These are phyloP conservation scores for Podosphaera fusca DNA, from an alignment of 2,329 filamentous ascomycete species.

Conservation along the genomic window DNA sequence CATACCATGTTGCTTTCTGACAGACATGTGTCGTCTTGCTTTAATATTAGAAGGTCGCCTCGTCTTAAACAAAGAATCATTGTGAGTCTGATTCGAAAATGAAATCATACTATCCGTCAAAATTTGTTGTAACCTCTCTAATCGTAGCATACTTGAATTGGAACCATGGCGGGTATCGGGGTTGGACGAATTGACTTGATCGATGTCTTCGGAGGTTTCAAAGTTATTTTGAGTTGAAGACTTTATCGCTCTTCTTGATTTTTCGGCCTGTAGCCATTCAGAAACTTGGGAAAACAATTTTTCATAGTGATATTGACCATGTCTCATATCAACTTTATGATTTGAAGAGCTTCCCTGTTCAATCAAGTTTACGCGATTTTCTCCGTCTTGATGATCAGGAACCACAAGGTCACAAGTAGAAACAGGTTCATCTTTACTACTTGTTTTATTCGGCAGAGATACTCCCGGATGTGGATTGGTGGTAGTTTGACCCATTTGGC, in stretches of 20 bases:
- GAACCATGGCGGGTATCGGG: conserved; percentile 32
- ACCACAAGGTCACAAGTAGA: not conserved
- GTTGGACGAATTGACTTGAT: conserved; percentile 17
- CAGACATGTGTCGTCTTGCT: conserved; percentile 6
- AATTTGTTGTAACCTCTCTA: conserved; percentile 65
- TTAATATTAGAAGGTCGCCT: conserved; percentile 6
- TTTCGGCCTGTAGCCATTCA: conserved; percentile 68
- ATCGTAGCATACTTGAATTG: conserved; percentile 44
- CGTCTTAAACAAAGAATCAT: conserved; percentile 9
- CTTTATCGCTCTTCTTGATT: conserved; percentile 37
- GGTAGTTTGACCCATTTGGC: too few species aligned
- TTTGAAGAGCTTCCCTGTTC: too few species aligned
- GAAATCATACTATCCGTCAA: conserved; percentile 37
- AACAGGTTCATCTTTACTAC: not conserved
- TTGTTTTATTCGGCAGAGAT: too few species aligned
- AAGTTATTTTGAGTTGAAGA: conserved; percentile 20
- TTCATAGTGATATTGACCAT: conserved; percentile 18
- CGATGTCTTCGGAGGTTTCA: conserved; percentile 5
- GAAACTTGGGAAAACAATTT: conserved; percentile 50
- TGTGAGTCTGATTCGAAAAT: conserved; percentile 13
- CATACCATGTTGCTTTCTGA: conserved; percentile 13
- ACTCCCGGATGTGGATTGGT: too few species aligned
- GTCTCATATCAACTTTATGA: conserved; percentile 1
- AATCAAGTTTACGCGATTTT: conserved; percentile 5
- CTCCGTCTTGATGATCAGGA: not conserved